A percentile compares a stretch with the other conserved stretches of the same genome.
Conservation (phyloP, 2,329 filamentous ascomycete species). For the Scedosporium dehoogii region DNA sequence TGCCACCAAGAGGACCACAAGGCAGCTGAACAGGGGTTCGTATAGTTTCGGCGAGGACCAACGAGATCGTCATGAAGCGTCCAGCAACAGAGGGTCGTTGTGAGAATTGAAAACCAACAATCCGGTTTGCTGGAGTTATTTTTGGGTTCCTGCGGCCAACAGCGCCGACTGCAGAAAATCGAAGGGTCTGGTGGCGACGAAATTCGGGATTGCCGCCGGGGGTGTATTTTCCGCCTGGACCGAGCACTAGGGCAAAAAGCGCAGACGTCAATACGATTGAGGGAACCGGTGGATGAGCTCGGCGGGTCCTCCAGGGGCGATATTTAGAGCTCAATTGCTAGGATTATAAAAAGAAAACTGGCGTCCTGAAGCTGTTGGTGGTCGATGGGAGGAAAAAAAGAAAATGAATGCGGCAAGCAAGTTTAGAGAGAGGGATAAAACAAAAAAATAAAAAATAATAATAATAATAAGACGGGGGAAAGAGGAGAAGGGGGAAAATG, state of each 20-base stretch:
- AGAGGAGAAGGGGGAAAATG: background rate
- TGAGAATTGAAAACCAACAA: background rate
- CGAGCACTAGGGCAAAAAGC: background rate
- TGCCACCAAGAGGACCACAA: background rate
- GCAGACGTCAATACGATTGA: background rate
- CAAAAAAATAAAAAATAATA: background rate
- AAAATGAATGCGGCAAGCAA: background rate
- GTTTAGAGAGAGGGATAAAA: background rate
- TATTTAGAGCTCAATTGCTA: too few relatives aligned
- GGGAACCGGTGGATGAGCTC: background rate
- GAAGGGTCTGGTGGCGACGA: background rate
- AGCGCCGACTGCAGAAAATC: background rate
- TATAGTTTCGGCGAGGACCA: background rate
- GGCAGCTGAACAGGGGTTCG: constrained; percentile 6
- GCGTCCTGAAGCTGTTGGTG: too few relatives aligned
- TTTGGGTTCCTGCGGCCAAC: background rate
- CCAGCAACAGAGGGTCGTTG: background rate
- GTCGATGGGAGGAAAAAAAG: background rate
- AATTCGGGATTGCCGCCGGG: background rate
- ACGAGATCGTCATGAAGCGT: constrained; percentile 7
- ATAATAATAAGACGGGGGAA: background rate
- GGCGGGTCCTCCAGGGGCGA: background rate
- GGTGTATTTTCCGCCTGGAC: background rate
- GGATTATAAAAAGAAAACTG: too few relatives aligned
- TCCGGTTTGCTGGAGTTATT: background rate